Conservation (phyloP, 1,284 basidiomycete species). For the Trichosporon ovoides region DNA sequence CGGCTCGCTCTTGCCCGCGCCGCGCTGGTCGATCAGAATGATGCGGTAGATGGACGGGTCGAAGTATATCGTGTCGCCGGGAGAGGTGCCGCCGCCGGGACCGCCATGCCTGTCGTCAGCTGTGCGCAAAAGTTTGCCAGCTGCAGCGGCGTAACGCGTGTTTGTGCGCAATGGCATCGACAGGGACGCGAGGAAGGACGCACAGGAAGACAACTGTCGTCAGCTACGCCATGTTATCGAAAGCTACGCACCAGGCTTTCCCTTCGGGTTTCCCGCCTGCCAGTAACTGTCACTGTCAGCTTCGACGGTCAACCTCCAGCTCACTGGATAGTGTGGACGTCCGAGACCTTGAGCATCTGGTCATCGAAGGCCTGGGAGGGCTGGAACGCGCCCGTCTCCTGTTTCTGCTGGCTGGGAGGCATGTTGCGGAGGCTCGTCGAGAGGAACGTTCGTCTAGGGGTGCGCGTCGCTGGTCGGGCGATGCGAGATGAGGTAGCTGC, state of each 20-base stretch:
- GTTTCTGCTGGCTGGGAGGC: background rate
- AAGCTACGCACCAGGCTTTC: constrained; percentile 61
- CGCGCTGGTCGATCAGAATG: constrained; percentile 70
- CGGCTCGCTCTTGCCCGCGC: constrained; percentile 78
- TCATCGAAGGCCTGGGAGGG: constrained; percentile 53
- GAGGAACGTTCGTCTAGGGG: too few relatives aligned
- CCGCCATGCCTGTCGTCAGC: constrained; percentile 27
- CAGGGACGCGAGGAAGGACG: background rate
- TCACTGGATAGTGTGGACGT: constrained; percentile 73
- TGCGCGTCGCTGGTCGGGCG: too few relatives aligned
- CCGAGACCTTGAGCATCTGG: constrained; percentile 65
- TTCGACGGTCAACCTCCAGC: constrained; percentile 28
- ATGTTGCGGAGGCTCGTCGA: too few relatives aligned
- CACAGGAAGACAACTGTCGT: constrained; percentile 64
- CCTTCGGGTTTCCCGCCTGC: constrained; percentile 67
- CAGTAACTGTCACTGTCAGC: constrained; percentile 63
- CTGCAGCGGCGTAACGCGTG: too few relatives aligned
- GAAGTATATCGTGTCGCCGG: constrained; percentile 69
- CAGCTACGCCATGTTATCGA: too few relatives aligned
- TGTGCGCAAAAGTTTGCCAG: too few relatives aligned
- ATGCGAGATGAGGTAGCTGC: background rate
- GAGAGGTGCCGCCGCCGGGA: constrained; percentile 31
- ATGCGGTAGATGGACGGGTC: constrained; percentile 73
- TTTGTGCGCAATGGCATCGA: too few relatives aligned
- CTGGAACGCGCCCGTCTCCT: background rate